These are phyloP conservation scores for Mrakia blollopis DNA, from an alignment of 768 basidiomycete genomes.

Conservation along the genomic window DNA sequence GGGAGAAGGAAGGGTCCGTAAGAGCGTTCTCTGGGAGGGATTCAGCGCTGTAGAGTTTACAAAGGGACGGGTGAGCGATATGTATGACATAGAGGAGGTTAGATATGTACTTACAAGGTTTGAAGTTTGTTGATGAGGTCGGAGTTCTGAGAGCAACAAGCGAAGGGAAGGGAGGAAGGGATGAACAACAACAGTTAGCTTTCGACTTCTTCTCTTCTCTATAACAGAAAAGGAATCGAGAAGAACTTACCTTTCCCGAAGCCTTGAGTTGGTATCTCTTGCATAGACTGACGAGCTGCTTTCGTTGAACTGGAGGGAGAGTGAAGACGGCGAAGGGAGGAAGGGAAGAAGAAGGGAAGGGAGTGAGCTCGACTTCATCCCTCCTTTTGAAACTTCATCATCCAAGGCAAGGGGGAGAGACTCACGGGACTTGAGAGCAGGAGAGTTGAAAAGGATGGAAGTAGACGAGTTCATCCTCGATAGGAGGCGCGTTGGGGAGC, in stretches of 20 bases:
- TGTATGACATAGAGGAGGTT: background rate
- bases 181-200: background rate
- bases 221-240: background rate
- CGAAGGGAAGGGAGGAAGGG: background rate
- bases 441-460: constrained; percentile 30
- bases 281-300: constrained; percentile 31
- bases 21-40: constrained; percentile 17
- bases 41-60: background rate
- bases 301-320: constrained; percentile 23
- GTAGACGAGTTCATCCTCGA: constrained; percentile 26
- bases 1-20: constrained; percentile 6
- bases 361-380: background rate
- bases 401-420: background rate
- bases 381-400: background rate
- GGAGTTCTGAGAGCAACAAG: constrained; percentile 11
- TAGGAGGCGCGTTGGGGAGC: background rate
- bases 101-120: constrained; percentile 4
- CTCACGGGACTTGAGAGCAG: constrained; percentile 30
- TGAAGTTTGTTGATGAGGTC: constrained; percentile 29
- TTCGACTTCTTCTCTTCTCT: no score
- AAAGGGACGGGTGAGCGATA: background rate
- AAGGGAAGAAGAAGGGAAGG: background rate
- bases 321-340: background rate
- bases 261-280: constrained; percentile 29
- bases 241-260: constrained; percentile 16